phyloP scores from a whole-genome alignment of 495 filamentous ascomycete species.

The Neurospora intermedia region DNA sequence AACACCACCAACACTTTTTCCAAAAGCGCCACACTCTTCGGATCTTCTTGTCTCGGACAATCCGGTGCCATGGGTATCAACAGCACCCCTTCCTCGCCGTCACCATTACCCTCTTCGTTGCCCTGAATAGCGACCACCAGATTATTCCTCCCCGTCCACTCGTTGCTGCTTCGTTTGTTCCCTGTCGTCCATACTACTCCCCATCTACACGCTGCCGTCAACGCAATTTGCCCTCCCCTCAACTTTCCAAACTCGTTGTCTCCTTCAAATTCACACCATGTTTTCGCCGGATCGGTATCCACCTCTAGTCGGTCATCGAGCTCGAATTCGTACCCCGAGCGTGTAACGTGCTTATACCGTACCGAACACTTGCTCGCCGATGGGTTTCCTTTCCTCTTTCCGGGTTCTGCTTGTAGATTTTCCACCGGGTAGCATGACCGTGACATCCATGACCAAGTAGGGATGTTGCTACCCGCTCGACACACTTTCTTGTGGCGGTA shows the following conservation, averaged over 20 bases:
- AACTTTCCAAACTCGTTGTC: slow-evolving; percentile 2
- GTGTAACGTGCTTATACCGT: slow-evolving; percentile 7
- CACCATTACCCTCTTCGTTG: neutral
- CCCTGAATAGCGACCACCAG: neutral
- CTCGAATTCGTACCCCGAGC: neutral
- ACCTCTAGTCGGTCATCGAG: slow-evolving; percentile 2
- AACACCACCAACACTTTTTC: slow-evolving; percentile 3
- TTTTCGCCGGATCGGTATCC: neutral
- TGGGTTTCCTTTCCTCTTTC: neutral
- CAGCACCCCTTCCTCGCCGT: neutral
- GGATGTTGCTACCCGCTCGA: neutral
- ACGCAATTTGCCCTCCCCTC: neutral
- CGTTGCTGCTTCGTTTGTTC: neutral
- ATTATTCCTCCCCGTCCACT: slow-evolving; percentile 3
- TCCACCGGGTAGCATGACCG: neutral
- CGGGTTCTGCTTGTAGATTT: neutral
- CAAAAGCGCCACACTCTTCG: slow-evolving; percentile 1
- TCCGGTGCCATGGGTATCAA: slow-evolving; percentile 3
- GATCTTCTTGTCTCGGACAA: slow-evolving; percentile 4
- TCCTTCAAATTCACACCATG: slow-evolving; percentile 6
- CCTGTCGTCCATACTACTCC: neutral
- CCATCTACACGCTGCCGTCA: slow-evolving; percentile 1
- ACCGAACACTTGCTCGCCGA: neutral
- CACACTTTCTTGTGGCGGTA: slow-evolving; percentile 5
- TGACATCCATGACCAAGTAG: slow-evolving; percentile 11